Percentiles rank a stretch among this genome's conserved stretches.
phyloP scores from a whole-genome alignment of 1,284 basidiomycete species.

The Moesziomyces globuligerus region DNA sequence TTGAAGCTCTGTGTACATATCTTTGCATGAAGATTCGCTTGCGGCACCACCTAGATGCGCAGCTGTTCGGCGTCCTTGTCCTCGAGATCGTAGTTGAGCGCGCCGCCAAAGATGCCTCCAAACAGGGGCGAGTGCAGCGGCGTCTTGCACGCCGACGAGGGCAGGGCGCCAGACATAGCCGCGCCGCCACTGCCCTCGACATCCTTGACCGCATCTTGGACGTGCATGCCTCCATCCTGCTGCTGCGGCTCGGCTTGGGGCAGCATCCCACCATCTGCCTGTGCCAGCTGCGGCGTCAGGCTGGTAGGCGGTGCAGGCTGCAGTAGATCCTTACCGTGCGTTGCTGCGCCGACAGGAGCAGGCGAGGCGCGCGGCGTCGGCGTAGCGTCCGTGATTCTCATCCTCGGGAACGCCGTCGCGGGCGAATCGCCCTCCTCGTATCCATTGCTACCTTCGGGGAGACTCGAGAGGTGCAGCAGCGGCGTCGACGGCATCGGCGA shows the following conservation, averaged over 20 bases:
- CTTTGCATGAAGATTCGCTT: too few species aligned
- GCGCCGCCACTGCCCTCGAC: slow-evolving; percentile 7
- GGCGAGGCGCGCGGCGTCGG: slow-evolving; percentile 56
- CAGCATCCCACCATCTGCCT: too few species aligned
- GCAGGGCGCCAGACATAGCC: slow-evolving; percentile 34
- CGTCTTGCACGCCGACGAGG: slow-evolving; percentile 55
- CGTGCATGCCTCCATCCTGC: neutral
- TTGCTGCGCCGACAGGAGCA: slow-evolving; percentile 24
- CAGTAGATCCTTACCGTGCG: slow-evolving; percentile 35
- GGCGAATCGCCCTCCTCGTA: slow-evolving; percentile 49
- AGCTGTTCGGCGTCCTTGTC: slow-evolving; percentile 47
- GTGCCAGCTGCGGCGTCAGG: slow-evolving; percentile 18
- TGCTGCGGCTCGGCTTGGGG: neutral
- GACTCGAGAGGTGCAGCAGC: slow-evolving; percentile 20
- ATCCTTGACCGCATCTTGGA: slow-evolving; percentile 1
- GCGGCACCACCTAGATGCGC: slow-evolving; percentile 40
- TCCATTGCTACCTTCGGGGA: slow-evolving; percentile 15
- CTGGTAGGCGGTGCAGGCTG: slow-evolving; percentile 10
- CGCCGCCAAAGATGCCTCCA: slow-evolving; percentile 56
- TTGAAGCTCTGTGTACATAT: too few species aligned
- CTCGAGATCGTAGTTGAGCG: slow-evolving; percentile 52
- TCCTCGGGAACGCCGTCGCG: slow-evolving; percentile 50
- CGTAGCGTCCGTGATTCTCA: slow-evolving; percentile 59
- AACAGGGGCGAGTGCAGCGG: slow-evolving; percentile 59
- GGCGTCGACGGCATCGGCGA: slow-evolving; percentile 39